A percentile compares a stretch with the other conserved stretches of the same genome.
These are phyloP conservation scores for Diphasiastrum complanatum DNA, from an alignment of 83 land plant genomes.

Conservation along the genomic window DNA sequence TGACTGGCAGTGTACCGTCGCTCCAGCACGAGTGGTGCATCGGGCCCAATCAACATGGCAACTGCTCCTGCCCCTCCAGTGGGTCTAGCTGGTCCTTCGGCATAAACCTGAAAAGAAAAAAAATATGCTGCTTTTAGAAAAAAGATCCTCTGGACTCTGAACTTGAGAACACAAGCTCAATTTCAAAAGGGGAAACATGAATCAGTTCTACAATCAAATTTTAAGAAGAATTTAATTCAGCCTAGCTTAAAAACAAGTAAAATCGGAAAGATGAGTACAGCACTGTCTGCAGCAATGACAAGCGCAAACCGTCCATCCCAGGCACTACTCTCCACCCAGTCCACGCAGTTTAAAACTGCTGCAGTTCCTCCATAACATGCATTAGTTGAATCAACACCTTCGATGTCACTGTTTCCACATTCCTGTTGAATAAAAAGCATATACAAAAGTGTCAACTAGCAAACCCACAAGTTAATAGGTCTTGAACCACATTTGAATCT, in stretches of 20 bases:
- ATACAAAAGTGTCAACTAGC: no score
- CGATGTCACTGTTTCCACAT: conserved; percentile 76
- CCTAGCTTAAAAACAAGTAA: no score
- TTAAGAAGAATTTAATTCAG: no score
- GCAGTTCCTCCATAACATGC: conserved; percentile 99
- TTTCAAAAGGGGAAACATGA: no score
- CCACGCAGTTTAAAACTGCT: conserved; percentile 82
- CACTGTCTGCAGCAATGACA: conserved; percentile 96
- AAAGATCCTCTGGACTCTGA: background rate
- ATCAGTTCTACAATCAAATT: no score
- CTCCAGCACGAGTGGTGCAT: conserved; percentile 86
- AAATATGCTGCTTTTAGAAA: background rate
- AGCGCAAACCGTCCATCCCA: conserved; percentile 97
- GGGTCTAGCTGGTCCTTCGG: conserved; percentile 96
- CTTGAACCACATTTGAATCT: no score
- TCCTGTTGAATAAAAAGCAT: no score
- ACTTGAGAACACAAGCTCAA: background rate
- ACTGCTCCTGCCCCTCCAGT: conserved; percentile 99
- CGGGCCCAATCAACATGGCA: conserved; percentile 94
- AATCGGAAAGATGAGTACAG: conserved; percentile 58
- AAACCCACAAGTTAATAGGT: no score
- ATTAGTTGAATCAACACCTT: conserved; percentile 97
- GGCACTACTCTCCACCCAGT: conserved; percentile 89
- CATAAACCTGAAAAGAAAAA: conserved; percentile 54
- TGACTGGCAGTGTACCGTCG: conserved; percentile 66